phyloP scores from a whole-genome alignment of 2,329 filamentous ascomycete genomes.

The Ceratocystis harringtonii region DNA sequence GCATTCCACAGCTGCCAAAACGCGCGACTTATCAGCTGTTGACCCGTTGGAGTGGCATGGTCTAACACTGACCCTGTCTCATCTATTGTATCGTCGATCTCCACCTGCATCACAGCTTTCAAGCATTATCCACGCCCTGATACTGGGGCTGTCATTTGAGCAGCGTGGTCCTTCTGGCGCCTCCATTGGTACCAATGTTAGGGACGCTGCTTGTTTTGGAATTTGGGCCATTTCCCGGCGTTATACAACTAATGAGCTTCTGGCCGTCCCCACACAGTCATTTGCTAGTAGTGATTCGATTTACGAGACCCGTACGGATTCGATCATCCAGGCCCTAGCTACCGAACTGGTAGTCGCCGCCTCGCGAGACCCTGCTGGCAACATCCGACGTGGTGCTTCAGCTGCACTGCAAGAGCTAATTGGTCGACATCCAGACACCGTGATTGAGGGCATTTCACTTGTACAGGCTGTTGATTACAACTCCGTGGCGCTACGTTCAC shows the following conservation, averaged over 20 bases:
- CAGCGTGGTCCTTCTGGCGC: conserved; percentile 73
- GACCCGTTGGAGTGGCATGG: conserved; percentile 85
- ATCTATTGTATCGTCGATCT: conserved; percentile 72
- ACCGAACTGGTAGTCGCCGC: conserved; percentile 68
- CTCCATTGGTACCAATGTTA: conserved; percentile 74
- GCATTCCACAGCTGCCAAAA: conserved; percentile 24
- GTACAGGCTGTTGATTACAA: conserved; percentile 91
- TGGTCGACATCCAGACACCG: conserved; percentile 76
- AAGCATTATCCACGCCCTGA: conserved; percentile 59
- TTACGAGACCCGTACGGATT: conserved; percentile 23
- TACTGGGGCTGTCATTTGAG: conserved; percentile 75
- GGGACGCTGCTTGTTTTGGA: conserved; percentile 91
- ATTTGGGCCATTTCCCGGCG: conserved; percentile 84
- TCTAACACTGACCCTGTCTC: conserved; percentile 70
- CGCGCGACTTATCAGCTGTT: conserved; percentile 55
- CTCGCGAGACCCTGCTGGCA: conserved; percentile 77
- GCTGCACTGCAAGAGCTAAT: conserved; percentile 89
- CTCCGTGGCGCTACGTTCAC: conserved; percentile 70
- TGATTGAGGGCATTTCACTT: conserved; percentile 65
- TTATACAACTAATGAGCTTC: conserved; percentile 66
- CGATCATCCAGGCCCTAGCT: conserved; percentile 61
- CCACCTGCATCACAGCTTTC: conserved; percentile 56
- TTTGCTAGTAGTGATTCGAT: conserved; percentile 28
- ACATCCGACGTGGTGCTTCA: conserved; percentile 82
- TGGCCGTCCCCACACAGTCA: conserved; percentile 40